Percentiles rank a stretch among this genome's conserved stretches.
phyloP scores from a whole-genome alignment of 768 basidiomycete genomes.

The Mycena olivaceomarginata region DNA sequence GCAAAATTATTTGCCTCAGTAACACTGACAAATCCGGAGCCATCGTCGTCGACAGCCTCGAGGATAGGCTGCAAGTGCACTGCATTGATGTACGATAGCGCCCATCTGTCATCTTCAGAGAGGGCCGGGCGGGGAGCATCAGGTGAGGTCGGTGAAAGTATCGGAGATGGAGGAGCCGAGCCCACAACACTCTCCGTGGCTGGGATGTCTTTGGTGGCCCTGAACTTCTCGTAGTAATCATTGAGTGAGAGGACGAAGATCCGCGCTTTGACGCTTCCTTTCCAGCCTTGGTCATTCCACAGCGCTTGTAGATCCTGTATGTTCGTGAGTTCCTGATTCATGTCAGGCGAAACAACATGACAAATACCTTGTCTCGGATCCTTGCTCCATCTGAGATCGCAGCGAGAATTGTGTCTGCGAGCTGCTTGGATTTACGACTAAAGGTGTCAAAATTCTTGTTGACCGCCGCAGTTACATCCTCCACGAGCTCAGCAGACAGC shows the following conservation, averaged over 20 bases:
- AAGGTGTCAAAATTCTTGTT: slow-evolving; percentile 1
- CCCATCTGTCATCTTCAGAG: slow-evolving; percentile 46
- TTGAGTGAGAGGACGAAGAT: slow-evolving; percentile 56
- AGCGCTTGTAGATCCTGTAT: slow-evolving; percentile 58
- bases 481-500: neutral
- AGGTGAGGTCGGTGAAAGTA: slow-evolving; percentile 4
- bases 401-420: slow-evolving; percentile 33
- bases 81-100: slow-evolving; percentile 50
- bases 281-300: slow-evolving; percentile 66
- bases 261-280: slow-evolving; percentile 58
- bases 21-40: slow-evolving; percentile 53
- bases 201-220: neutral
- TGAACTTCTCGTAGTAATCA: slow-evolving; percentile 42
- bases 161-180: slow-evolving; percentile 24
- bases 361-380: too few species aligned
- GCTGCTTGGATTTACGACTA: slow-evolving; percentile 40
- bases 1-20: slow-evolving; percentile 52
- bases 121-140: neutral
- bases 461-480: neutral
- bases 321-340: neutral
- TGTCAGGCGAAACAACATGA: too few species aligned
- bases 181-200: neutral
- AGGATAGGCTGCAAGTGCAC: slow-evolving; percentile 50
- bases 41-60: slow-evolving; percentile 54
- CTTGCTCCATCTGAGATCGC: too few species aligned